A percentile compares a stretch with the other conserved stretches of the same genome.
These are phyloP conservation scores for Cyberlindnera euphorbiae DNA, from an alignment of 805 yeast genomes.

Conservation along the genomic window DNA sequence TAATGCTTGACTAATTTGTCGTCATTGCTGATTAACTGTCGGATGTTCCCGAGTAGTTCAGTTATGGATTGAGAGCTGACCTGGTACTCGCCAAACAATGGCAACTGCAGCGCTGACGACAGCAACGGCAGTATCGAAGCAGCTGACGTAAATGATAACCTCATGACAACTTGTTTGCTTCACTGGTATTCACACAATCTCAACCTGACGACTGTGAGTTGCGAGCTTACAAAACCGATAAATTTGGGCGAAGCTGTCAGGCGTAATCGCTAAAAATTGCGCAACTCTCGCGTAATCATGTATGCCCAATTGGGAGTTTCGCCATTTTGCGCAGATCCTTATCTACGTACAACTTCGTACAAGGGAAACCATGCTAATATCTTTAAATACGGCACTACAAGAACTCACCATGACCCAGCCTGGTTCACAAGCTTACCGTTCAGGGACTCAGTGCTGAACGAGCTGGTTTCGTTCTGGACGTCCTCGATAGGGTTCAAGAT, in stretches of 20 bases:
- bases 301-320: too few species aligned
- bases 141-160: background rate
- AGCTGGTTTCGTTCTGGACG: slow-evolving; percentile 1
- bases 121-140: background rate
- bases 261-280: too few species aligned
- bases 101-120: slow-evolving; percentile 7
- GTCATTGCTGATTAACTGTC: background rate
- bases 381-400: too few species aligned
- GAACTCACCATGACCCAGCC: background rate
- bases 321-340: too few species aligned
- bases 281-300: too few species aligned
- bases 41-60: slow-evolving; percentile 4
- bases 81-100: slow-evolving; percentile 4
- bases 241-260: too few species aligned
- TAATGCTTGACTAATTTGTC: background rate
- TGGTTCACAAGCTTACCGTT: background rate
- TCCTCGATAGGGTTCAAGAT: slow-evolving; percentile 3
- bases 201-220: too few species aligned
- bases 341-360: too few species aligned
- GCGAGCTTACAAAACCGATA: too few species aligned
- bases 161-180: too few species aligned
- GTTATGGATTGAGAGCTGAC: slow-evolving; percentile 2
- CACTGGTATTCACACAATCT: too few species aligned
- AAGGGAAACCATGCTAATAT: too few species aligned
- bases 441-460: background rate